phyloP scores from a whole-genome alignment of 768 basidiomycete genomes.

The Trametes maxima region DNA sequence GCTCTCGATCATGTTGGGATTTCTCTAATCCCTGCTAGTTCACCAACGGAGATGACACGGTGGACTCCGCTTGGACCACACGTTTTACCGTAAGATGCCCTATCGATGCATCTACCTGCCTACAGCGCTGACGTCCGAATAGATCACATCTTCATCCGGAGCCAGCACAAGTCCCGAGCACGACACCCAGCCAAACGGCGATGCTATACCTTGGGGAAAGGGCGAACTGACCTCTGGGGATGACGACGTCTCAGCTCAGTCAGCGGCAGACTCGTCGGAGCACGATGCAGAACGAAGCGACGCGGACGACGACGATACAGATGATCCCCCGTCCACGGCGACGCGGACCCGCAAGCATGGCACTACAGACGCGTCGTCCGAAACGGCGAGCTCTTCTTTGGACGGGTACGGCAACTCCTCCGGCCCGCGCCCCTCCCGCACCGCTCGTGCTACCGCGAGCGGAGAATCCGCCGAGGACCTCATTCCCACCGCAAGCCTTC shows the following conservation, averaged over 20 bases:
- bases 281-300: not conserved
- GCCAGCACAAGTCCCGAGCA: conserved; percentile 31
- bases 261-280: not conserved
- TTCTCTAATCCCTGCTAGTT: conserved; percentile 27
- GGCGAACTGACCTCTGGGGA: conserved; percentile 26
- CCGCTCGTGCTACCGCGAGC: not conserved
- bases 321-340: not conserved
- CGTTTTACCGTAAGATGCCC: conserved; percentile 39
- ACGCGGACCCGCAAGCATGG: not conserved
- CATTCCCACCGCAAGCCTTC: conserved; percentile 20
- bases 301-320: not conserved
- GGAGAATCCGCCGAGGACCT: not conserved
- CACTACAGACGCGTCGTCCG: not conserved
- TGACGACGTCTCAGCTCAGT: not conserved
- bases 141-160: conserved; percentile 40
- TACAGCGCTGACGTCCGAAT: not conserved
- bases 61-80: conserved; percentile 38
- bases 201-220: conserved; percentile 40
- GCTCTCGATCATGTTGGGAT: not conserved
- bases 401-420: not conserved
- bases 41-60: conserved; percentile 31
- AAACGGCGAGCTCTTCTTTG: not conserved
- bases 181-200: conserved; percentile 38
- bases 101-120: not conserved
- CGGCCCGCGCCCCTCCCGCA: not conserved